Evolutionary conservation across 2,329 filamentous ascomycete species (phyloP), one percentile per base, ranked within the genome.

Genomic region (Hypoxylon sp.): DNA sequence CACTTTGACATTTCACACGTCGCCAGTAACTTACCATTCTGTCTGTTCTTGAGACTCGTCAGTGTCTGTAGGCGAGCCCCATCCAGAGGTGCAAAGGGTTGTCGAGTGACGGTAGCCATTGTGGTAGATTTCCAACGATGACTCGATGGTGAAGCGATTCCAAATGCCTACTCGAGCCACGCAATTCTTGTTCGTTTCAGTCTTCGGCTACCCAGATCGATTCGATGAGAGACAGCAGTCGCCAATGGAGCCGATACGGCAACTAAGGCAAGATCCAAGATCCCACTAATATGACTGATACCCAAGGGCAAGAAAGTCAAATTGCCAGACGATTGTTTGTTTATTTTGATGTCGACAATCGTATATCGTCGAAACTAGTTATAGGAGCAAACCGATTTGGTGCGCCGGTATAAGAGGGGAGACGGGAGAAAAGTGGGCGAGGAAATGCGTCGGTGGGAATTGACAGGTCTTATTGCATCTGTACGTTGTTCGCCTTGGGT

Each of bases 81-180:
- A 74, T 91, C 87, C 56, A 94, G 82, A 50, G 89, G 89, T 74
- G 88, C 91, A 77, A 94, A 93, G 5, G 91, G 91, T 79, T 92
- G 90, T 73, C 91, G 87, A 65, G 82, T 79, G 65, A 84, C 71
- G 69, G 84, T 77, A 75, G 85, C 83, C 85, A 88, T 88, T 72
- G 73, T 74, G n/a, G 51, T 68, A 62, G 57, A 52, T 32, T 32
- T 43, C 48, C 57, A 59, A 59, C 49, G 61, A 56, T 48, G 57
- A 46, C 54, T 59, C 56, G 61, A 50, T 48, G 47, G 48, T 44
- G 61, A 65, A 51, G 58, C 50, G 57, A 57, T 61, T 10, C 37
- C 22, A 47, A 52, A 62, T 62, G 56, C 43, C 57, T 57, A 65
- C 62, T 67, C 48, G 57, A 64, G 41, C 62, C 47, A 56, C 63